Evolutionary conservation across 164 flowering plant species (phyloP).

Genomic region (Berberis vulgaris): DNA sequence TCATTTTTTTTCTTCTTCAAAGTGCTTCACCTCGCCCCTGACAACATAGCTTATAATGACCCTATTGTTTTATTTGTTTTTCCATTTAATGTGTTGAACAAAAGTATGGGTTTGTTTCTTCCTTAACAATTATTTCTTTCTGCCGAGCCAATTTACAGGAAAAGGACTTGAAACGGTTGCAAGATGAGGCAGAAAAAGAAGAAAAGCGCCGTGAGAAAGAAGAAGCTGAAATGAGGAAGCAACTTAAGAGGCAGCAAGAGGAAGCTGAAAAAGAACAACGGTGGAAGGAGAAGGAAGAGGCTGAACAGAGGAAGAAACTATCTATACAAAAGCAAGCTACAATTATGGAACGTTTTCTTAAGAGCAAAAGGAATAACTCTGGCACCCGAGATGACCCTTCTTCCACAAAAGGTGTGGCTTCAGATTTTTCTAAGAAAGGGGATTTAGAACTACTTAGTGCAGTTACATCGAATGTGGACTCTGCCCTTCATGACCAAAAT

Average conservation of each 20-base stretch:
- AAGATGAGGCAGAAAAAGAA: constrained; percentile 68
- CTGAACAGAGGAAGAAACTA: constrained; percentile 56
- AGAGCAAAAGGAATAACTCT: constrained; percentile 29
- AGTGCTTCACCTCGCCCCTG: too few relatives aligned
- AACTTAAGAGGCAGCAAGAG: constrained; percentile 55
- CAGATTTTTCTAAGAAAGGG: constrained; percentile 16
- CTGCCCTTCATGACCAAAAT: constrained; percentile 29
- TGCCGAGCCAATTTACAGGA: constrained; percentile 37
- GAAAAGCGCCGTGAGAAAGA: constrained; percentile 59
- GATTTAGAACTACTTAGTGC: constrained; percentile 24
- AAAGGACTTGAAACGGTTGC: constrained; percentile 57
- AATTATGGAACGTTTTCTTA: constrained; percentile 88
- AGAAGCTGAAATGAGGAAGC: constrained; percentile 56
- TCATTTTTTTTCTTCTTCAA: too few relatives aligned
- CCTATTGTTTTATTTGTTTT: neutral
- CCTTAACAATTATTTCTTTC: neutral
- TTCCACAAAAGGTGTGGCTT: constrained; percentile 12
- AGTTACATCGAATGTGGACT: constrained; percentile 51
- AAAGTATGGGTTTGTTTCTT: neutral
- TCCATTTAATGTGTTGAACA: neutral
- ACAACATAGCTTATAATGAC: neutral
- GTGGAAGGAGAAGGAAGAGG: constrained; percentile 65
- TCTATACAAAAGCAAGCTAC: constrained; percentile 82
- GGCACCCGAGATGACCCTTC: constrained; percentile 21
- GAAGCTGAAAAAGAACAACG: constrained; percentile 66